Conservation (phyloP, 805 yeast genomes). For the Cyberlindnera maritima region DNA sequence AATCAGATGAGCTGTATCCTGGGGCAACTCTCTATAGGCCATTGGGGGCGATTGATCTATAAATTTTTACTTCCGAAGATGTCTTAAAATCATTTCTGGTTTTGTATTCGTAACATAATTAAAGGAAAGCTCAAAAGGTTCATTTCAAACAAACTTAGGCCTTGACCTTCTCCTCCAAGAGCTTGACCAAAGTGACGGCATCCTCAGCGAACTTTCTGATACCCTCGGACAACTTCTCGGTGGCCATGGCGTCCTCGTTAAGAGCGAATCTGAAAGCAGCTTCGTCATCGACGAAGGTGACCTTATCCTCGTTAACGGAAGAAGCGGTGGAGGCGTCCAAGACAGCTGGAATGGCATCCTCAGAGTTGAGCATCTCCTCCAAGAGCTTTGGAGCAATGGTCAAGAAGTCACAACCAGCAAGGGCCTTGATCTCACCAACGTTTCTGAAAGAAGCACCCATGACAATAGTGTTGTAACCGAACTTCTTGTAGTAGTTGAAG, state of each 20-base stretch:
- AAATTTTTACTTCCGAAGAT: background rate
- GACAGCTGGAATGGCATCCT: slow-evolving; percentile 74
- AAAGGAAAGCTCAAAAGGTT: background rate
- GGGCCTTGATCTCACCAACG: slow-evolving; percentile 88
- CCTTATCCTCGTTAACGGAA: slow-evolving; percentile 60
- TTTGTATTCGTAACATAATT: slow-evolving; percentile 7
- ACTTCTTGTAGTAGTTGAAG: slow-evolving; percentile 97
- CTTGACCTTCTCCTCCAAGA: slow-evolving; percentile 58
- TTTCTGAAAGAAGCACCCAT: slow-evolving; percentile 99
- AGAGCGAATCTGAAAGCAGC: slow-evolving; percentile 83
- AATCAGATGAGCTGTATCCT: background rate
- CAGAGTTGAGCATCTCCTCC: slow-evolving; percentile 80
- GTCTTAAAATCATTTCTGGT: background rate
- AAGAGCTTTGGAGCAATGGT: slow-evolving; percentile 92
- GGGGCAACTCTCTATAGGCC: background rate
- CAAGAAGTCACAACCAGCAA: slow-evolving; percentile 96
- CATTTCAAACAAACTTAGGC: slow-evolving; percentile 27
- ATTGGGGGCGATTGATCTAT: background rate
- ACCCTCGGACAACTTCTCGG: slow-evolving; percentile 97
- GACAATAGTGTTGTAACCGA: slow-evolving; percentile 93
- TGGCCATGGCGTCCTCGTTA: slow-evolving; percentile 98
- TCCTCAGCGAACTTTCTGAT: slow-evolving; percentile 96
- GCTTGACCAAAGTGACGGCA: slow-evolving; percentile 70
- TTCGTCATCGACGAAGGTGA: slow-evolving; percentile 80
- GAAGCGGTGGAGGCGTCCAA: slow-evolving; percentile 70